phyloP scores from a whole-genome alignment of 2,329 filamentous ascomycete genomes.

The Lecanicillium sp. region DNA sequence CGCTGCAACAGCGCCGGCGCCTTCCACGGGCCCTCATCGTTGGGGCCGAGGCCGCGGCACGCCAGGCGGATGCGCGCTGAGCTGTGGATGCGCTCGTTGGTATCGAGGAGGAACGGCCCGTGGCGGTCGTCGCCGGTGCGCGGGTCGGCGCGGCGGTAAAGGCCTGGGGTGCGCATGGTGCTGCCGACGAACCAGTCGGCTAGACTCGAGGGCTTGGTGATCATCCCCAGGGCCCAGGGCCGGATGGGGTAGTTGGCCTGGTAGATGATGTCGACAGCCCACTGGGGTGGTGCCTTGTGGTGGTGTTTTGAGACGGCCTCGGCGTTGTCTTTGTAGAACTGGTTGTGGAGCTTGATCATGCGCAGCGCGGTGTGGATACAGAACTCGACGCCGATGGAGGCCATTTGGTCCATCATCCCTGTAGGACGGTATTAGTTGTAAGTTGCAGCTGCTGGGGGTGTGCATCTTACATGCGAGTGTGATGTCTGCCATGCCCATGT shows the following conservation, averaged over 20 bases:
- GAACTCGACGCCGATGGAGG: slow-evolving; percentile 46
- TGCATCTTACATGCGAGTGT: slow-evolving; percentile 32
- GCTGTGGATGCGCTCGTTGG: slow-evolving; percentile 50
- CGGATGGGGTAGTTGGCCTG: slow-evolving; percentile 41
- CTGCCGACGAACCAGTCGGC: slow-evolving; percentile 40
- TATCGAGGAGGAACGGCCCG: slow-evolving; percentile 40
- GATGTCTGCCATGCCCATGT: slow-evolving; percentile 39
- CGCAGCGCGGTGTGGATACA: slow-evolving; percentile 35
- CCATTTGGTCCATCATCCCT: slow-evolving; percentile 54
- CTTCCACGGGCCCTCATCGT: slow-evolving; percentile 43
- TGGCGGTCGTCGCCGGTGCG: slow-evolving; percentile 29
- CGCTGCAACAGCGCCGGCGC: slow-evolving; percentile 36
- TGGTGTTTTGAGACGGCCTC: slow-evolving; percentile 11
- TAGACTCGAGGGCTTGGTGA: slow-evolving; percentile 32
- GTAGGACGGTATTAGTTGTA: neutral
- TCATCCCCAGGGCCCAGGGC: slow-evolving; percentile 43
- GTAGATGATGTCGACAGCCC: slow-evolving; percentile 45
- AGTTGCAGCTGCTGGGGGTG: neutral
- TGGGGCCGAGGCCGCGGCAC: slow-evolving; percentile 42
- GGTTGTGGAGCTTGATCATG: slow-evolving; percentile 30
- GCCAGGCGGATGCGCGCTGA: slow-evolving; percentile 49
- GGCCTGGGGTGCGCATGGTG: slow-evolving; percentile 39
- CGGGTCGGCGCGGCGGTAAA: slow-evolving; percentile 41
- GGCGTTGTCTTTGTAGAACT: slow-evolving; percentile 26
- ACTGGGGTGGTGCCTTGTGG: slow-evolving; percentile 19